Conservation (phyloP, 163 green algal species). For the Volvox carteri region DNA sequence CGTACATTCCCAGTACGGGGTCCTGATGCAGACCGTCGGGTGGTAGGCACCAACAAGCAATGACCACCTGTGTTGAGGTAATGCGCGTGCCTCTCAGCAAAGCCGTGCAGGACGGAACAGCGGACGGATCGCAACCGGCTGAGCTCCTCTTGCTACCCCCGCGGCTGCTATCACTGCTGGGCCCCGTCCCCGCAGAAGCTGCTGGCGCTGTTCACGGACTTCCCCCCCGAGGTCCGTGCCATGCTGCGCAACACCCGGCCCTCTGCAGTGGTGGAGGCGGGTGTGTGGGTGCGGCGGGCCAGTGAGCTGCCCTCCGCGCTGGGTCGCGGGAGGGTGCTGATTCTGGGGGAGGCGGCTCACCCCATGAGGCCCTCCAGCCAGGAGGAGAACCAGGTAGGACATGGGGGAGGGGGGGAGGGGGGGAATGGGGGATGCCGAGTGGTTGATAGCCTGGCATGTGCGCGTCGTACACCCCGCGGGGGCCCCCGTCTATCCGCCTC, state of each 20-base stretch:
- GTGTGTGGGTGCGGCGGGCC: slow-evolving; percentile 49
- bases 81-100: too few species aligned
- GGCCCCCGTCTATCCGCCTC: too few species aligned
- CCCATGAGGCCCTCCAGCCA: slow-evolving; percentile 61
- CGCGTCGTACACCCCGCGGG: too few species aligned
- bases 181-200: slow-evolving; percentile 29
- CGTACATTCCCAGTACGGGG: too few species aligned
- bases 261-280: slow-evolving; percentile 18
- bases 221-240: slow-evolving; percentile 50
- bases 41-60: too few species aligned
- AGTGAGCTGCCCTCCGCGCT: slow-evolving; percentile 58
- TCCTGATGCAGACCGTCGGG: too few species aligned
- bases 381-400: slow-evolving; percentile 53
- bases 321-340: slow-evolving; percentile 60
- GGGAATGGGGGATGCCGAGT: too few species aligned
- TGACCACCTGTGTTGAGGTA: too few species aligned
- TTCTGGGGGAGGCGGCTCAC: slow-evolving; percentile 69
- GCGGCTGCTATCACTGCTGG: not conserved
- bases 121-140: too few species aligned
- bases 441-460: too few species aligned
- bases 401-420: not conserved
- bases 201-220: slow-evolving; percentile 18
- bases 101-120: too few species aligned
- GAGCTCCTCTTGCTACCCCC: not conserved
- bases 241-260: slow-evolving; percentile 49